Base-by-base conservation (phyloP, 139 green algal species). In the Chlorella sp. region DNA sequence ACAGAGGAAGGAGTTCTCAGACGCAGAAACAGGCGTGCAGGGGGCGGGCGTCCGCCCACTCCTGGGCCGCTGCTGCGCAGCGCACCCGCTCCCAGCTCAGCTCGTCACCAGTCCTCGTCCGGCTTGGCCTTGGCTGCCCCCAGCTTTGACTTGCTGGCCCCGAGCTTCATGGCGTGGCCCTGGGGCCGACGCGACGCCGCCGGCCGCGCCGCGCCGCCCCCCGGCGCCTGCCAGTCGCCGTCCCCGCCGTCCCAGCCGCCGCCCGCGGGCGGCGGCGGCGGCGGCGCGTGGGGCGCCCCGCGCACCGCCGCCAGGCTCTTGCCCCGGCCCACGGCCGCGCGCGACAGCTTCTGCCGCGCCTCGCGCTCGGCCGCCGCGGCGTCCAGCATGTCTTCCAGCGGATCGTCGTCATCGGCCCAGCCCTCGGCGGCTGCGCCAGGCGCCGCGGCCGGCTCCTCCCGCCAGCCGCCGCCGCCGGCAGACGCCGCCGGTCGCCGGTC, bases 311-410 rank as follows among this genome's bases (percentile, higher is more conserved):
- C n/a, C n/a, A n/a, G n/a, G n/a, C n/a, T n/a, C n/a, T n/a, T 36
- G 48, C 63, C 62, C 27, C 66, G 36, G 38, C 27, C 31, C 63
- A 74, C 60, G 19, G 29, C 60, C 33, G 75, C 17, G 19, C 72
- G 69, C 8, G 71, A 74, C 1, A 83, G 63, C 50, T 61, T 59
- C 60, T 72, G 56, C 69, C 78, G 50, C 1, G 78, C 78, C 71
- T 79, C 36, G 6, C 14, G 43, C 43, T 83, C 78, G 25, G 60
- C 59, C 12, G 41, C 58, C 25, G 31, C 35, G 8, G 36, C 62
- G 27, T 76, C 72, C 33, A 67, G 46, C 76, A 85, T 84, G 55
- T 87, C 82, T 6, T 79, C 79, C 70, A 79, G 74, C n/a, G 36
- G 51, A 43, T 85, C 82, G 42, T 78, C 82, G 50, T 85, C 77